Evolutionary conservation across 2,329 filamentous ascomycete species (phyloP).

Genomic region (Nectriaceae sp.): DNA sequence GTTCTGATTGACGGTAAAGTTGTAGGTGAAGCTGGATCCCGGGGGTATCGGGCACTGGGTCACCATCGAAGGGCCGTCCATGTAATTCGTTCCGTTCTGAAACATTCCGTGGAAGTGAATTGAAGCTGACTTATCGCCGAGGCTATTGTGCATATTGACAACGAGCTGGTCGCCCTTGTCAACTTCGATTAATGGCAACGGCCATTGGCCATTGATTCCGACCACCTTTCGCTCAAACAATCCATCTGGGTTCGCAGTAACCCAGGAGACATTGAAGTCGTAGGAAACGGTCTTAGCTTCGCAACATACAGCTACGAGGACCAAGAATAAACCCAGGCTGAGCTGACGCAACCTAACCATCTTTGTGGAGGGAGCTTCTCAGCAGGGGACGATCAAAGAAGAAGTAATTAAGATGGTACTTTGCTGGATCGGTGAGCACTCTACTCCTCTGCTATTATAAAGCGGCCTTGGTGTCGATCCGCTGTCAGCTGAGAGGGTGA

Average conservation of each 20-base stretch:
- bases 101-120: constrained; percentile 64
- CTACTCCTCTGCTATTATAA: too few species aligned
- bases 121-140: constrained; percentile 44
- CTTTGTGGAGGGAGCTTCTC: not conserved
- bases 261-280: constrained; percentile 64
- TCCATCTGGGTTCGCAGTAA: constrained; percentile 62
- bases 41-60: constrained; percentile 60
- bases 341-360: constrained; percentile 5
- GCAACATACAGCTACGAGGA: constrained; percentile 10
- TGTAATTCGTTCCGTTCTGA: constrained; percentile 57
- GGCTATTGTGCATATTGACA: constrained; percentile 49
- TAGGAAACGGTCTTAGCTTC: constrained; percentile 48
- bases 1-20: constrained; percentile 57
- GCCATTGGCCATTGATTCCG: constrained; percentile 67
- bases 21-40: constrained; percentile 56
- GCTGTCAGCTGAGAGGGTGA: too few species aligned
- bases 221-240: constrained; percentile 56
- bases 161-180: constrained; percentile 54
- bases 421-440: too few species aligned
- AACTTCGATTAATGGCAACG: constrained; percentile 59
- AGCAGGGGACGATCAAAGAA: not conserved
- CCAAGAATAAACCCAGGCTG: constrained; percentile 5
- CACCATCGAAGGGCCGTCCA: constrained; percentile 58
- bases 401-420: constrained; percentile 8
- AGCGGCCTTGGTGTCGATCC: too few species aligned